These are phyloP conservation scores for Ogataea paraovalis DNA, from an alignment of 805 yeast species.

Conservation along the genomic window DNA sequence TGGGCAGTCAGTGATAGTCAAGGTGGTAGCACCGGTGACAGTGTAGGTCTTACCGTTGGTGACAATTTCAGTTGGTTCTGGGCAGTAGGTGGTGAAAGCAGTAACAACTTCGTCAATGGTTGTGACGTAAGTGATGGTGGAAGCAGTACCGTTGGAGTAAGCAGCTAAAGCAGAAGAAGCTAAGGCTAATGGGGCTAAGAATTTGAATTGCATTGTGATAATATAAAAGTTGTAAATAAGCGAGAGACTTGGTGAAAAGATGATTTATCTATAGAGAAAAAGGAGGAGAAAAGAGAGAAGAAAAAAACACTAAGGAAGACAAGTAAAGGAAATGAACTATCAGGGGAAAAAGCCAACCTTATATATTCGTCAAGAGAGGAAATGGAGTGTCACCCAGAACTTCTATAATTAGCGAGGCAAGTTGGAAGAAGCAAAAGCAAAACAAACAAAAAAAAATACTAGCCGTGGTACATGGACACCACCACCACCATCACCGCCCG, in stretches of 20 bases:
- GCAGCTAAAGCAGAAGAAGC: conserved; percentile 42
- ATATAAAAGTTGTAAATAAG: conserved; percentile 13
- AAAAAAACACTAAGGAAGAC: too few species aligned
- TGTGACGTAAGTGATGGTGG: conserved; percentile 43
- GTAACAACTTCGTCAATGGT: conserved; percentile 55
- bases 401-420: background rate
- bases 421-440: background rate
- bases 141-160: conserved; percentile 32
- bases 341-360: background rate
- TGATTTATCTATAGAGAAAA: conserved; percentile 4
- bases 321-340: background rate
- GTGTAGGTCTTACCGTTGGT: conserved; percentile 68
- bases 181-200: conserved; percentile 33
- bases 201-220: conserved; percentile 34
- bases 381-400: conserved; percentile 5
- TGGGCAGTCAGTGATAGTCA: conserved; percentile 84
- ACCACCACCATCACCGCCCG: too few species aligned
- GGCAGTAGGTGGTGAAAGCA: conserved; percentile 79
- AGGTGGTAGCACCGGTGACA: conserved; percentile 74
- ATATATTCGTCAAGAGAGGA: background rate
- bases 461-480: too few species aligned
- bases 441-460: background rate
- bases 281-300: conserved; percentile 1
- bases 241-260: conserved; percentile 26
- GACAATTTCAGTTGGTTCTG: conserved; percentile 61